Evolutionary conservation across 208 protist genomes (phyloP).

Genomic region (Porcisia deanei): DNA sequence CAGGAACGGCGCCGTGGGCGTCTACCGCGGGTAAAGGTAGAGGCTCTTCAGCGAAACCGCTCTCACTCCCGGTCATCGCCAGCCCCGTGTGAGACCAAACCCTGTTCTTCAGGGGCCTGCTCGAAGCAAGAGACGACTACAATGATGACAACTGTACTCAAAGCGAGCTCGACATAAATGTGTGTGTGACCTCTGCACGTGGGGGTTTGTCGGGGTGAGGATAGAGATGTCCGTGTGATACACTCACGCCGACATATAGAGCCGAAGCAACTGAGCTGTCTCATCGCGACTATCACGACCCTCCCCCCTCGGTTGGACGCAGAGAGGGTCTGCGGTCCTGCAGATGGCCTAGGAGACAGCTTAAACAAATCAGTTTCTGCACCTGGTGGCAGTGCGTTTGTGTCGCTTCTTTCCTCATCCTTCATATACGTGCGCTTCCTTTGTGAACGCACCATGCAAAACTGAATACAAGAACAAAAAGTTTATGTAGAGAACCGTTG

Average conservation of each 20-base stretch:
- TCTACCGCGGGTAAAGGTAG: conserved; percentile 62
- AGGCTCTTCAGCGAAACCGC: conserved; percentile 34
- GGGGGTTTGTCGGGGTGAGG: background rate
- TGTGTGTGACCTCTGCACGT: background rate
- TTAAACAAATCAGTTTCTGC: background rate
- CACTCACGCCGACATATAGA: background rate
- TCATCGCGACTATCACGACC: background rate
- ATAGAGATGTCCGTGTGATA: background rate
- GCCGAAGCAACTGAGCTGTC: background rate
- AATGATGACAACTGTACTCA: conserved; percentile 1
- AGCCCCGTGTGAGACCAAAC: background rate
- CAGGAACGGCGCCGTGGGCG: conserved; percentile 28
- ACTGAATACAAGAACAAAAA: background rate
- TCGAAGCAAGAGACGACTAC: background rate
- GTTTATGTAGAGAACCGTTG: background rate
- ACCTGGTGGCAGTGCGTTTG: background rate
- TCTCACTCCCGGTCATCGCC: conserved; percentile 14
- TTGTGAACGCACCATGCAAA: background rate
- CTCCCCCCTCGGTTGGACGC: background rate
- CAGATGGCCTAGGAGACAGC: background rate
- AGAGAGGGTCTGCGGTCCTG: background rate
- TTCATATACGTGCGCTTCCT: background rate
- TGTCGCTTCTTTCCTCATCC: background rate
- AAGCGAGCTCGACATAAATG: conserved; percentile 5
- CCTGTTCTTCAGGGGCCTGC: background rate